phyloP scores from a whole-genome alignment of 1,284 basidiomycete species.

The Puccinia hordei region DNA sequence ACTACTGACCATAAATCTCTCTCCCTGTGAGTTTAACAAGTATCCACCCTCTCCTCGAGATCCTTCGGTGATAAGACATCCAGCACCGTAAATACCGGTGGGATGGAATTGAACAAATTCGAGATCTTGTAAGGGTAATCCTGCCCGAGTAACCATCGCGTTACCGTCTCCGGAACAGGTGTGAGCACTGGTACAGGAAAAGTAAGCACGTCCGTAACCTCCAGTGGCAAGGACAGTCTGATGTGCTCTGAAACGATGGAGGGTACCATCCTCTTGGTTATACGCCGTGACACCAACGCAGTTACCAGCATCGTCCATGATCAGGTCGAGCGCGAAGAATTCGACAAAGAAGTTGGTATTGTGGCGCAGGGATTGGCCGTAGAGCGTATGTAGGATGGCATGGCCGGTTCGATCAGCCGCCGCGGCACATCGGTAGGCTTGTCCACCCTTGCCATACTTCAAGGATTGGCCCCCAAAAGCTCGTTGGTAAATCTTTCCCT shows the following conservation, averaged over 20 bases:
- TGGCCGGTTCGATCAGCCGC: conserved; percentile 99
- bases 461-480: conserved; percentile 99
- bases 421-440: conserved; percentile 98
- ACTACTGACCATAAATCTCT: conserved; percentile 83
- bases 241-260: conserved; percentile 97
- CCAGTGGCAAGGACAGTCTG: conserved; percentile 98
- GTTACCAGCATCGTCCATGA: conserved; percentile 94
- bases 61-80: conserved; percentile 98
- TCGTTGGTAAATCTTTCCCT: conserved; percentile 99
- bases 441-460: conserved; percentile 96
- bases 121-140: conserved; percentile 92
- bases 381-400: conserved; percentile 96
- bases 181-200: conserved; percentile 97
- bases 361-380: conserved; percentile 97
- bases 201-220: conserved; percentile 97
- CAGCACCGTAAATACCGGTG: conserved; percentile 98
- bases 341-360: conserved; percentile 99
- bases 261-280: conserved; percentile 99
- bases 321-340: conserved; percentile 96
- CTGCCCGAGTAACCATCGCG: conserved; percentile 96
- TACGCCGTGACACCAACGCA: conserved; percentile 98
- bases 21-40: conserved; percentile 96
- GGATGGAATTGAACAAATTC: conserved; percentile 99
- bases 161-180: conserved; percentile 99
- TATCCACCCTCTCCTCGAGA: conserved; percentile 99